These are phyloP conservation scores for Byssoonygena ceratinophila DNA, from an alignment of 2,329 filamentous ascomycete species.

Conservation along the genomic window DNA sequence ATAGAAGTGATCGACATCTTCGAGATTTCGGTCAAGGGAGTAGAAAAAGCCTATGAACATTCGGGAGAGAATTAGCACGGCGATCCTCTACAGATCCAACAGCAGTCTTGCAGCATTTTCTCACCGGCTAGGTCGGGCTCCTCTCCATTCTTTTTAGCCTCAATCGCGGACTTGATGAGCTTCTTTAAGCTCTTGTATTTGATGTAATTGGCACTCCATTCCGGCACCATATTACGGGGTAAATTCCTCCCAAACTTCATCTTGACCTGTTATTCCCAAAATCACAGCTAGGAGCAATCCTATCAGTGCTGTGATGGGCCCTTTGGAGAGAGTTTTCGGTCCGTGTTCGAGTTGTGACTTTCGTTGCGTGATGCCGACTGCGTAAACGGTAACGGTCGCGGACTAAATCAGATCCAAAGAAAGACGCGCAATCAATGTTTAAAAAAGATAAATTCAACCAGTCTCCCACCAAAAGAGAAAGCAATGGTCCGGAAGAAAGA, in stretches of 20 bases:
- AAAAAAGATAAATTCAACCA: background rate
- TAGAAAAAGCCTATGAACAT: slow-evolving; percentile 80
- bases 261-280: slow-evolving; percentile 13
- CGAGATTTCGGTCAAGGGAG: slow-evolving; percentile 88
- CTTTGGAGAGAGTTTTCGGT: background rate
- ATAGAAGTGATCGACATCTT: slow-evolving; percentile 93
- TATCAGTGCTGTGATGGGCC: background rate
- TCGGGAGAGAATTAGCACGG: too few species aligned
- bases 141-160: slow-evolving; percentile 56
- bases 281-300: background rate
- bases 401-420: background rate
- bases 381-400: background rate
- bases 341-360: background rate
- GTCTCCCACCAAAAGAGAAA: background rate
- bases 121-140: slow-evolving; percentile 84
- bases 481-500: background rate
- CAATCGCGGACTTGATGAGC: slow-evolving; percentile 70
- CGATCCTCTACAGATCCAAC: background rate
- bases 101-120: slow-evolving; percentile 22
- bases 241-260: slow-evolving; percentile 45
- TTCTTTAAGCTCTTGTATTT: slow-evolving; percentile 63
- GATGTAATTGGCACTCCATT: slow-evolving; percentile 43
- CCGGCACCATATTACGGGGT: slow-evolving; percentile 41
- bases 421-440: background rate
- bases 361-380: background rate